Evolutionary conservation across 345 rosid species (phyloP).

Genomic region (Eucalyptus melliodora): DNA sequence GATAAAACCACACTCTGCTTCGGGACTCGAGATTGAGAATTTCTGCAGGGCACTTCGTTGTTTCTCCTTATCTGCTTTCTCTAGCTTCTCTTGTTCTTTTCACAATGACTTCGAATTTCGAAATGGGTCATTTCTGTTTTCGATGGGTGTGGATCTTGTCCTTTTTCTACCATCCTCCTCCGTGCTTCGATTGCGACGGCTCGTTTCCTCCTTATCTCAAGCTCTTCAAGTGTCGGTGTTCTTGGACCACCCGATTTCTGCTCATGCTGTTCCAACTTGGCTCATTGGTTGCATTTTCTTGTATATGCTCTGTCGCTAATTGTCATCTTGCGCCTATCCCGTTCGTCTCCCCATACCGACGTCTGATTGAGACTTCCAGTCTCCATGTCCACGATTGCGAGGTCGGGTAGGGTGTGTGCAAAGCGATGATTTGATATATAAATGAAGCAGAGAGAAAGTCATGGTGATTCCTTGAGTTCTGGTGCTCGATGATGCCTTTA

Average conservation of each 20-base stretch:
- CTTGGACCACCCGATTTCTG: constrained; percentile 3
- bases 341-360: background rate
- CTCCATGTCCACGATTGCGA: background rate
- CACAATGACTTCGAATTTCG: background rate
- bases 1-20: background rate
- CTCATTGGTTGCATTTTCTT: background rate
- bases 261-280: background rate
- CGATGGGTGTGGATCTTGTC: background rate
- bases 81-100: background rate
- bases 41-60: background rate
- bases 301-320: background rate
- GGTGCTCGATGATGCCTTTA: background rate
- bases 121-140: background rate
- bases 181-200: background rate
- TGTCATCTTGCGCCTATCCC: background rate
- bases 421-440: background rate
- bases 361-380: background rate
- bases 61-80: background rate
- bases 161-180: background rate
- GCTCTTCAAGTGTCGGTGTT: background rate
- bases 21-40: background rate
- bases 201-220: background rate
- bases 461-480: background rate
- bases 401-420: background rate
- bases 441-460: background rate